phyloP scores from a whole-genome alignment of 805 yeast species.

The Wickerhamiella occidentalis region DNA sequence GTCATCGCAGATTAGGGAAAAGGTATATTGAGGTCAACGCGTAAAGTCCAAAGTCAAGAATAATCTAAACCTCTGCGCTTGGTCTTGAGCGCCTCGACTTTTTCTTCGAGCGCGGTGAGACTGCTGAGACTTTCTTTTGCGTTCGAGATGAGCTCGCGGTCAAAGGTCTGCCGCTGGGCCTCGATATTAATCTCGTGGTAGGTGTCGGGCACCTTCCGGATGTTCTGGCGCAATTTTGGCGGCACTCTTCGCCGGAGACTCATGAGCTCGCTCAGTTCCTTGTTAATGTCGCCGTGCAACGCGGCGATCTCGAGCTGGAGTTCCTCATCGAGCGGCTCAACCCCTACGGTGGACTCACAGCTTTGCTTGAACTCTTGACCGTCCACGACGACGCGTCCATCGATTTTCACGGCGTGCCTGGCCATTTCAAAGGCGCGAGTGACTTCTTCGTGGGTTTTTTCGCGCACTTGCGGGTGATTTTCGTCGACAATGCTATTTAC shows the following conservation, averaged over 20 bases:
- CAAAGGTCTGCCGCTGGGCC: background rate
- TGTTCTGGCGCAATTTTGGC: background rate
- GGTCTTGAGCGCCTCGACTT: background rate
- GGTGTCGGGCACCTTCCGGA: background rate
- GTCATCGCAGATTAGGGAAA: no score
- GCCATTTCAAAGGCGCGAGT: conserved; percentile 46
- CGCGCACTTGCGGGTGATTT: conserved; percentile 25
- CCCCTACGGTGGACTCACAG: conserved; percentile 20
- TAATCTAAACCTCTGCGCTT: background rate
- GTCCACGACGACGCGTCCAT: conserved; percentile 33
- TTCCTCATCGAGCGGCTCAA: conserved; percentile 17
- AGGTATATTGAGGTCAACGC: no score
- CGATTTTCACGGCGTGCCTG: conserved; percentile 43
- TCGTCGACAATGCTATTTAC: conserved; percentile 34
- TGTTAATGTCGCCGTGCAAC: background rate
- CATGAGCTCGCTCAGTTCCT: background rate
- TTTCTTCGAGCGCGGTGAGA: background rate
- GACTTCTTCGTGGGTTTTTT: conserved; percentile 25
- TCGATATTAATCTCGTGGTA: background rate
- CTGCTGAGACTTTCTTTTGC: background rate
- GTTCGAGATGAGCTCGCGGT: background rate
- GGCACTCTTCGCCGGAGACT: background rate
- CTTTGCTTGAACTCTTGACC: conserved; percentile 16
- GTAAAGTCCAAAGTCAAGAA: no score
- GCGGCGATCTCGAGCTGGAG: conserved; percentile 8